A percentile compares a stretch with the other conserved stretches of the same genome.
These are phyloP conservation scores for Combretum micranthum DNA, from an alignment of 345 rosid genomes.

Conservation along the genomic window DNA sequence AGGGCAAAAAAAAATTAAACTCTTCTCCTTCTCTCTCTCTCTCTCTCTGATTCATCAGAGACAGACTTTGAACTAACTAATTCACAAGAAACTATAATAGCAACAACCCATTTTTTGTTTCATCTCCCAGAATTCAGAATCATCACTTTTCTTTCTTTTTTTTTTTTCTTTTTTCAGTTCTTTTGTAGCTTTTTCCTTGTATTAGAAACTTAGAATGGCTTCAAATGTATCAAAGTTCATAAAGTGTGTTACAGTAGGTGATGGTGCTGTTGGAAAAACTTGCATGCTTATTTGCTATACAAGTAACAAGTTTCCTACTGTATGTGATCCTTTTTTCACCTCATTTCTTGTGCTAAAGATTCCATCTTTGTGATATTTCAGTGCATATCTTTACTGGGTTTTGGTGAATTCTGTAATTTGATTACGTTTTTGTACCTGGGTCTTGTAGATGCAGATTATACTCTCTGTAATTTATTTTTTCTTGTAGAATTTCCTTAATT, in stretches of 20 bases:
- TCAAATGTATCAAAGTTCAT: constrained; percentile 65
- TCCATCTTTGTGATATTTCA: constrained; percentile 2
- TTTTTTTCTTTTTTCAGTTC: constrained; percentile 2
- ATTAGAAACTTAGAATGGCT: constrained; percentile 28
- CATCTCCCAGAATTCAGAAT: constrained; percentile 2
- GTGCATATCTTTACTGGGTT: neutral
- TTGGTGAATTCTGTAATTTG: constrained; percentile 6
- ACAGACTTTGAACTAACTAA: no score
- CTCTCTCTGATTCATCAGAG: neutral
- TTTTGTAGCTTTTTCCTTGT: constrained; percentile 3
- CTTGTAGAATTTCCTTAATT: constrained; percentile 2
- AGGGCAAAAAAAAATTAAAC: neutral
- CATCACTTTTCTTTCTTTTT: neutral
- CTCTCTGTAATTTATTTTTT: constrained; percentile 10
- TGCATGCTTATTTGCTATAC: constrained; percentile 88
- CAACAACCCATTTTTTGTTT: constrained; percentile 3
- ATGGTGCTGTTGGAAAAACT: constrained; percentile 86
- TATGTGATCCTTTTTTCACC: constrained; percentile 18
- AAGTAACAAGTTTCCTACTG: constrained; percentile 81
- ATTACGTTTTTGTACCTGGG: constrained; percentile 27
- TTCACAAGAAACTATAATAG: neutral
- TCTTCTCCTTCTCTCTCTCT: constrained; percentile 9
- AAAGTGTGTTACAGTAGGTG: constrained; percentile 84
- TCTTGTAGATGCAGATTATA: constrained; percentile 33
- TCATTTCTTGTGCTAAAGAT: constrained; percentile 13